Base-by-base conservation (phyloP, 768 basidiomycete genomes). In the Podaxis sp. region DNA sequence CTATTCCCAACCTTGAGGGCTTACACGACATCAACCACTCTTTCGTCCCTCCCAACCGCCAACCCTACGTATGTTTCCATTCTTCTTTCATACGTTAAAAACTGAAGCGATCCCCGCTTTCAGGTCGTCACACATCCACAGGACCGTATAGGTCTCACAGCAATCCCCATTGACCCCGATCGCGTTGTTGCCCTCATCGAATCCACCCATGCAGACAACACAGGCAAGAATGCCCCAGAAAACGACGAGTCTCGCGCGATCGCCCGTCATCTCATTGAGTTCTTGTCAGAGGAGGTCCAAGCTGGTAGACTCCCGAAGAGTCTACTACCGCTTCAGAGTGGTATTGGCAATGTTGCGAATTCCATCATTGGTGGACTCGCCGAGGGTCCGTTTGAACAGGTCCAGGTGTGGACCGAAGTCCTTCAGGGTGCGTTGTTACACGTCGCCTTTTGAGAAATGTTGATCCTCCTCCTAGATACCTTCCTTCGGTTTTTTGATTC, bases 361-460 rank as follows among this genome's bases (percentile, higher is more conserved):
- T 79, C 76, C 0, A 82, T 82, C 59, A 82, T 82, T 60, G 81
- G 80, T 2, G 80, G 80, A 2, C 71, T 82, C 0, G 80, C 80
- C 0, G 79, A 78, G 0, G 81, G 80, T 1, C 80, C 81, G 1
- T 82, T 82, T 52, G 77, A 82, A 38, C 73, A 79, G 54, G 80
- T 82, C 6, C 78, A 79, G 67, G 81, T 81, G 13, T 82, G 80
- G 80, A 82, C 80, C 4, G 81, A 81, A 68, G 81, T 82, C 1
- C 65, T 82, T 26, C 80, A 80, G 64, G 77, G 77, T 74, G 52
- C 9, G 60, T 42, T 11, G 11, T 30, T n/a, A n/a, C n/a, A n/a
- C n/a, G n/a, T n/a, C n/a, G n/a, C n/a, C n/a, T n/a, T n/a, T n/a
- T n/a, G n/a, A n/a, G 17, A 15, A n/a, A 51, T 51, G 19, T 5